Evolutionary conservation across 176 grass and related monocot species (phyloP).

Genomic region (Lolium multiflorum): DNA sequence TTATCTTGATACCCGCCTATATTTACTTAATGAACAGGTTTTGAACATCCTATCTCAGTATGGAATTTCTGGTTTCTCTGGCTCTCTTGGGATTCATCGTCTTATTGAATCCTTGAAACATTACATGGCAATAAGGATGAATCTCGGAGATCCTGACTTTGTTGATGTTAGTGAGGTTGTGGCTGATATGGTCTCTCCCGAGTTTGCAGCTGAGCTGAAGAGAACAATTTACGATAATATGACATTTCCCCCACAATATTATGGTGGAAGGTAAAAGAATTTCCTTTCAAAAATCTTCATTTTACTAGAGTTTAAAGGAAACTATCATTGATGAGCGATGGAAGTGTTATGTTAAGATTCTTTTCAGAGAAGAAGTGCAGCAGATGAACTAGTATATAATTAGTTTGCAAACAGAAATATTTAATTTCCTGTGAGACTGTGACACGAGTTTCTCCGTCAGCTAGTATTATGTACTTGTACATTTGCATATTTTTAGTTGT

Average conservation of each 20-base stretch:
- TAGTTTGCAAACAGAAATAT: too few species aligned
- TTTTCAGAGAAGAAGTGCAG: background rate
- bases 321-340: too few species aligned
- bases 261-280: conserved; percentile 76
- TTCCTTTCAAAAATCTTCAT: background rate
- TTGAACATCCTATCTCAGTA: conserved; percentile 93
- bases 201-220: conserved; percentile 88
- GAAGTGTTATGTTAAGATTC: background rate
- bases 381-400: background rate
- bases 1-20: background rate
- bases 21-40: conserved; percentile 52
- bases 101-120: conserved; percentile 89
- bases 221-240: conserved; percentile 84
- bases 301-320: background rate
- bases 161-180: conserved; percentile 64
- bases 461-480: background rate
- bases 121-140: conserved; percentile 71
- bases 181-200: conserved; percentile 78
- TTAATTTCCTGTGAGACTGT: background rate
- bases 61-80: conserved; percentile 67
- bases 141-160: conserved; percentile 87
- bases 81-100: conserved; percentile 78
- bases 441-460: background rate
- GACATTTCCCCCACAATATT: conserved; percentile 75
- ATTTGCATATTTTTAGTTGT: background rate